Conservation (phyloP, 352 stramenopile species). For the Lagenidium giganteum region DNA sequence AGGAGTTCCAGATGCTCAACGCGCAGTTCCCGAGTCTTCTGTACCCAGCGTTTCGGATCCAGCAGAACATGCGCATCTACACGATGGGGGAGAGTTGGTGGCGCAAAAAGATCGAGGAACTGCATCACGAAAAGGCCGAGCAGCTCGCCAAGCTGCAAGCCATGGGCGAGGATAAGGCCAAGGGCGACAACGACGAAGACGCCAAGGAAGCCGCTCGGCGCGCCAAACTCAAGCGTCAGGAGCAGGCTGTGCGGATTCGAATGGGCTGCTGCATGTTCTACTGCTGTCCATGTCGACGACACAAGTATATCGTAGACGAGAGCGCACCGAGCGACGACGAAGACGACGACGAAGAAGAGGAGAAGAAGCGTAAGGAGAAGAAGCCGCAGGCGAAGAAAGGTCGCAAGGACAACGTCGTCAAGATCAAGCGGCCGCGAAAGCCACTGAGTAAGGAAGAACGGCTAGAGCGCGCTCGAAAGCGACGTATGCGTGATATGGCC, state of each 20-base stretch:
- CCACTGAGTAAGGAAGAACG: slow-evolving; percentile 64
- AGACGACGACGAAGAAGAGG: slow-evolving; percentile 32
- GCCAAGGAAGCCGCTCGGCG: slow-evolving; percentile 7
- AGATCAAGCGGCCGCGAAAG: slow-evolving; percentile 40
- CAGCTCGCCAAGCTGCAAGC: slow-evolving; percentile 30
- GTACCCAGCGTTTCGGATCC: slow-evolving; percentile 67
- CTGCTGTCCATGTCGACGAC: slow-evolving; percentile 55
- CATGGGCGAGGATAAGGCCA: slow-evolving; percentile 15
- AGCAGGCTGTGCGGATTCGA: slow-evolving; percentile 47
- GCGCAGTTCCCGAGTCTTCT: slow-evolving; percentile 55
- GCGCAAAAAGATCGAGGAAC: slow-evolving; percentile 48
- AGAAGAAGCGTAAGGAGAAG: slow-evolving; percentile 23
- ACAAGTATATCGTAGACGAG: slow-evolving; percentile 55
- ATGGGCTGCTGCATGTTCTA: slow-evolving; percentile 69
- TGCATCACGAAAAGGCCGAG: slow-evolving; percentile 35
- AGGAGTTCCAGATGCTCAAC: slow-evolving; percentile 62
- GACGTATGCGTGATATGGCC: slow-evolving; percentile 61
- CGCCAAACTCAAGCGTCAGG: slow-evolving; percentile 46
- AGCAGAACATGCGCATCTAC: slow-evolving; percentile 68
- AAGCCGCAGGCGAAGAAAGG: slow-evolving; percentile 13
- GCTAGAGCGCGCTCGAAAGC: slow-evolving; percentile 55
- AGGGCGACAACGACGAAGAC: slow-evolving; percentile 21
- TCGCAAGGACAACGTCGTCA: slow-evolving; percentile 48
- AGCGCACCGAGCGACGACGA: slow-evolving; percentile 19
- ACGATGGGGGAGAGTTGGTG: slow-evolving; percentile 65